These are phyloP conservation scores for Coemansia sp. DNA, from an alignment of 192 early-diverging fungal species.

Conservation along the genomic window DNA sequence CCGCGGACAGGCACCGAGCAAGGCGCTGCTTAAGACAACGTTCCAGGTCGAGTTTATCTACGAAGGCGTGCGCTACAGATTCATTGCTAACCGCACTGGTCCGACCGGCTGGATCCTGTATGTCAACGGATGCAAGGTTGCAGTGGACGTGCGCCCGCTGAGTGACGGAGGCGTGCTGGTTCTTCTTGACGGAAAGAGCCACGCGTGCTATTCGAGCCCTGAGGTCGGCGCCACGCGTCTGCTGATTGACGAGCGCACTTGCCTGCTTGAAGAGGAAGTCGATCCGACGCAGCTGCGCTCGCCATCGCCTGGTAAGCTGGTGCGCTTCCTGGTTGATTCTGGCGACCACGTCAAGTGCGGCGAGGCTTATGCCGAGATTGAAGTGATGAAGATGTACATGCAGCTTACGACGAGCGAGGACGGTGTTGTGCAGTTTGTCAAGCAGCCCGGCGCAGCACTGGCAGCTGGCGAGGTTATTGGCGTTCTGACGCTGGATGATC, in stretches of 20 bases:
- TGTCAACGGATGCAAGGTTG: slow-evolving; percentile 79
- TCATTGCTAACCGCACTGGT: slow-evolving; percentile 75
- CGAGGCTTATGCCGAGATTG: slow-evolving; percentile 96
- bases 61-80: slow-evolving; percentile 87
- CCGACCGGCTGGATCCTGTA: slow-evolving; percentile 77
- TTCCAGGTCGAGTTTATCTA: slow-evolving; percentile 90
- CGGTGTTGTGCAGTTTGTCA: slow-evolving; percentile 85
- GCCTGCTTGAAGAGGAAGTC: slow-evolving; percentile 91
- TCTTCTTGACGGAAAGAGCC: slow-evolving; percentile 85
- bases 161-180: slow-evolving; percentile 92
- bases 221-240: slow-evolving; percentile 87
- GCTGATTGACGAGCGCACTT: slow-evolving; percentile 89
- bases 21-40: slow-evolving; percentile 68
- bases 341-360: slow-evolving; percentile 86
- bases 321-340: slow-evolving; percentile 89
- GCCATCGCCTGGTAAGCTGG: slow-evolving; percentile 96
- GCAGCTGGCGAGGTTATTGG: slow-evolving; percentile 92
- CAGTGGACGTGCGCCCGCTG: slow-evolving; percentile 78
- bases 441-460: slow-evolving; percentile 82
- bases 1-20: slow-evolving; percentile 87
- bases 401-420: slow-evolving; percentile 87
- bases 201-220: slow-evolving; percentile 87
- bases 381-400: slow-evolving; percentile 99
- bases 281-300: slow-evolving; percentile 96
- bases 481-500: slow-evolving; percentile 90